Percentiles rank a stretch among this genome's conserved stretches.
These are phyloP conservation scores for Zhuliangozyma blackwelliae DNA, from an alignment of 1,139 yeast species.

Conservation along the genomic window DNA sequence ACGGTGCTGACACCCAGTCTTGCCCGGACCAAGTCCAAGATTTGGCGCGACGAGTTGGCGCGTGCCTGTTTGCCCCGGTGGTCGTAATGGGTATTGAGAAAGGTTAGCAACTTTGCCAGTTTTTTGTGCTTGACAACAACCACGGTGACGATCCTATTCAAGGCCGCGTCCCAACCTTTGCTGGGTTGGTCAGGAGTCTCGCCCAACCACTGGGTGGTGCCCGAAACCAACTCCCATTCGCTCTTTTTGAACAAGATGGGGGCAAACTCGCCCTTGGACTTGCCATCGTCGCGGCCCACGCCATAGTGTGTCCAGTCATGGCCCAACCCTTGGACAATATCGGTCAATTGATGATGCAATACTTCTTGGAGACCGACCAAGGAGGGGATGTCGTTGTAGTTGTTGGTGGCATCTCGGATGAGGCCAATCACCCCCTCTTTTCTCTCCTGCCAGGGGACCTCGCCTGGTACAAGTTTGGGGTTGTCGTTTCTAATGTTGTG, in stretches of 20 bases:
- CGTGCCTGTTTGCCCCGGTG: conserved; percentile 40
- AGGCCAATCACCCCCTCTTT: conserved; percentile 17
- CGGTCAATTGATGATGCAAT: conserved; percentile 25
- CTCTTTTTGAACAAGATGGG: conserved; percentile 36
- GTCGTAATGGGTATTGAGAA: conserved; percentile 45
- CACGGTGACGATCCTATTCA: conserved; percentile 36
- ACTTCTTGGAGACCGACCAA: conserved; percentile 29
- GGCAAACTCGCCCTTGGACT: conserved; percentile 37
- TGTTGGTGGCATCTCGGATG: conserved; percentile 13
- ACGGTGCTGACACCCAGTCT: conserved; percentile 25
- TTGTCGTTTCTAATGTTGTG: conserved; percentile 25
- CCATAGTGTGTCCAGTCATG: conserved; percentile 36
- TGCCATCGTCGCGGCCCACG: conserved; percentile 46
- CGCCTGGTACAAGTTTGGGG: conserved; percentile 17
- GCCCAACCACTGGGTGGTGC: conserved; percentile 40
- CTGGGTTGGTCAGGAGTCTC: conserved; percentile 36
- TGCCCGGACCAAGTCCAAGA: conserved; percentile 27
- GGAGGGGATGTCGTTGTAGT: conserved; percentile 9
- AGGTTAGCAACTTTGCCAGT: conserved; percentile 19
- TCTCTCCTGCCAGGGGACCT: conserved; percentile 22
- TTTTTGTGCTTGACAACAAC: conserved; percentile 10
- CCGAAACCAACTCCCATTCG: conserved; percentile 24
- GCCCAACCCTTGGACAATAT: conserved; percentile 18
- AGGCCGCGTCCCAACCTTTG: conserved; percentile 38
- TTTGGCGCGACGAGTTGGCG: conserved; percentile 23